phyloP scores from a whole-genome alignment of 371 early-diverging fungal genomes.

The Saksenaea vasiformis region DNA sequence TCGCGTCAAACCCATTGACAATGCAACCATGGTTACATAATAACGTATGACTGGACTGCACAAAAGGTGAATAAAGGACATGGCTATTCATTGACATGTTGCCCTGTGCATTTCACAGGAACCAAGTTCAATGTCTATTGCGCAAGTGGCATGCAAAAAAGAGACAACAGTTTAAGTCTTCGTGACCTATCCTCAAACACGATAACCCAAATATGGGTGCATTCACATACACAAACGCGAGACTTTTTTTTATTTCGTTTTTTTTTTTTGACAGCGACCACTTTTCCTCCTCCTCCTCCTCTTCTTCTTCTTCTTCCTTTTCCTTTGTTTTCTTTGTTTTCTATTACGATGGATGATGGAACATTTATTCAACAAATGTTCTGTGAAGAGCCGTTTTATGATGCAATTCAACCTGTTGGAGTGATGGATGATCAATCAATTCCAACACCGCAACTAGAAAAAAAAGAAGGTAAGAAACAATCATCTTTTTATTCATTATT shows the following conservation, averaged over 20 bases:
- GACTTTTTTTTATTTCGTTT: conserved; percentile 5
- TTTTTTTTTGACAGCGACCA: neutral
- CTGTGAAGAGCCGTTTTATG: conserved; percentile 68
- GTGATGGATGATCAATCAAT: conserved; percentile 19
- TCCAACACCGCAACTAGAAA: conserved; percentile 11
- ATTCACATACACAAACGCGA: conserved; percentile 11
- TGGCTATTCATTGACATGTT: no score
- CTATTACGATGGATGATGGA: conserved; percentile 54
- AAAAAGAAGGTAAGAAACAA: conserved; percentile 18
- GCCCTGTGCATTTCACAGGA: neutral
- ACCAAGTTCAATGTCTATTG: neutral
- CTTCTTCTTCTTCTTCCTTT: neutral
- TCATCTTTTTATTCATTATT: neutral
- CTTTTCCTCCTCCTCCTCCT: neutral
- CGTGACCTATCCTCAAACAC: neutral
- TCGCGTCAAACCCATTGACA: no score
- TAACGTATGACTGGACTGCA: no score
- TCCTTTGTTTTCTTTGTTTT: neutral
- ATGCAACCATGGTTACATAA: no score
- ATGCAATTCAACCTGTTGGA: conserved; percentile 24
- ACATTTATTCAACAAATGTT: conserved; percentile 72
- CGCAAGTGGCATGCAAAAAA: neutral
- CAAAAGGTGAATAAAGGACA: no score
- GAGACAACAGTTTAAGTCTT: neutral
- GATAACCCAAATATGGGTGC: neutral